A percentile compares a stretch with the other conserved stretches of the same genome.
Conservation (phyloP, 441 rosid genomes). For the Euphorbia schlechtendalii region DNA sequence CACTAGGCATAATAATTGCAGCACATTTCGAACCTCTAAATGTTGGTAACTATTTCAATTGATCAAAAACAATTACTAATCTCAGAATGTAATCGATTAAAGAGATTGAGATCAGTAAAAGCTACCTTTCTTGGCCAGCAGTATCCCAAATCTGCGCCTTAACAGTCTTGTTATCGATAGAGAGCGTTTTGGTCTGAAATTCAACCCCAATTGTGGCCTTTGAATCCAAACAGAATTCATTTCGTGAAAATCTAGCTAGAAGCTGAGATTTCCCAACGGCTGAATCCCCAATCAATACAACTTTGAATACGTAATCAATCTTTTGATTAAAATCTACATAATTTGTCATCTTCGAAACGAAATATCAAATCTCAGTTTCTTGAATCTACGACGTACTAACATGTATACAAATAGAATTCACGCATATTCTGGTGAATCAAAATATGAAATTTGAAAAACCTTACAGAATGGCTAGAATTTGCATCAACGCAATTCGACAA, state of each 20-base stretch:
- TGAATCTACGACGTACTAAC: slow-evolving; percentile 15
- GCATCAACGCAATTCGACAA: background rate
- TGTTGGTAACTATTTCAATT: background rate
- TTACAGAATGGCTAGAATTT: background rate
- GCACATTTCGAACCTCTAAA: background rate
- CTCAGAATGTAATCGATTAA: background rate
- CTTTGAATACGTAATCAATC: slow-evolving; percentile 72
- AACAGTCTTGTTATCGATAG: slow-evolving; percentile 43
- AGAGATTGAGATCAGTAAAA: background rate
- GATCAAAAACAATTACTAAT: background rate
- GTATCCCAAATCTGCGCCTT: slow-evolving; percentile 63
- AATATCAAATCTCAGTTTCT: slow-evolving; percentile 12
- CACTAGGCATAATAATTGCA: background rate
- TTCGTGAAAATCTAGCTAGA: slow-evolving; percentile 39
- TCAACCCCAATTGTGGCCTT: slow-evolving; percentile 55
- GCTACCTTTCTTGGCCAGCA: slow-evolving; percentile 54
- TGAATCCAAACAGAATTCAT: slow-evolving; percentile 42
- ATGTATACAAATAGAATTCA: background rate
- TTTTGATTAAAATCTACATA: slow-evolving; percentile 65
- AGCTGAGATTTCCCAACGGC: slow-evolving; percentile 54
- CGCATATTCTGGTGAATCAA: background rate
- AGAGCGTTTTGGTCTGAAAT: slow-evolving; percentile 46
- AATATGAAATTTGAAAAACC: background rate
- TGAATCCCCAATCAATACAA: slow-evolving; percentile 51
- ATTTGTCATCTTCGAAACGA: slow-evolving; percentile 46